These are phyloP conservation scores for Sideroxylon spinosum DNA, from an alignment of 179 eudicot species.

Conservation along the genomic window DNA sequence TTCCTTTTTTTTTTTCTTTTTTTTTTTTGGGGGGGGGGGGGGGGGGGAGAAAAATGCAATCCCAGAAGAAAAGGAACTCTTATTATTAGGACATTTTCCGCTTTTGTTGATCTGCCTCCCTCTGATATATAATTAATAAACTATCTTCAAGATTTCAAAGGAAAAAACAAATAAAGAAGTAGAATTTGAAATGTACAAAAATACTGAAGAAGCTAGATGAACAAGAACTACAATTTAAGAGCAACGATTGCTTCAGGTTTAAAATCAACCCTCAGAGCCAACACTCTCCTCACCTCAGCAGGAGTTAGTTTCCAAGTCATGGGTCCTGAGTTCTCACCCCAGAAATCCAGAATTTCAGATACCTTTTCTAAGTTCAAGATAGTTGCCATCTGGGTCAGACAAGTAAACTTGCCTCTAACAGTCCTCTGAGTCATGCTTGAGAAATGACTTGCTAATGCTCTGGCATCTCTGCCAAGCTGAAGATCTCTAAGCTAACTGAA, in stretches of 20 bases:
- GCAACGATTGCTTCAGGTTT: conserved; percentile 87
- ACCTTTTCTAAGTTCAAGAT: conserved; percentile 87
- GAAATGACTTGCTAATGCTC: conserved; percentile 90
- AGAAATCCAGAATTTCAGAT: conserved; percentile 91
- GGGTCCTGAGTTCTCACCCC: conserved; percentile 98
- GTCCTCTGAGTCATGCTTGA: conserved; percentile 93
- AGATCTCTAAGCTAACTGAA: conserved; percentile 94
- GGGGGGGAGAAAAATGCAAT: not conserved
- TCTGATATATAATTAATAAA: conserved; percentile 3
- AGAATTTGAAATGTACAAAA: not conserved
- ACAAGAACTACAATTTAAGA: conserved; percentile 52
- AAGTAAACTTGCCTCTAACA: conserved; percentile 87
- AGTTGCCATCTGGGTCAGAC: conserved; percentile 93
- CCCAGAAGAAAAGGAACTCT: not conserved
- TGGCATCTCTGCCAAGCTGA: conserved; percentile 83
- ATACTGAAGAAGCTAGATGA: not conserved
- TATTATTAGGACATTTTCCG: not conserved
- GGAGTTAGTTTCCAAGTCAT: conserved; percentile 98
- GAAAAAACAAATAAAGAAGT: no score
- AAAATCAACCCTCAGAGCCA: conserved; percentile 84
- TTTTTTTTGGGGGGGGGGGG: no score
- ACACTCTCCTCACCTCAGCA: conserved; percentile 88
- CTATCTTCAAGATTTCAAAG: not conserved
- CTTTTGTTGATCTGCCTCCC: conserved; percentile 4
- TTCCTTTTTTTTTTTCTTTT: no score